Conservation (phyloP, 257 asterid genomes). For the Solanum neorickii region DNA sequence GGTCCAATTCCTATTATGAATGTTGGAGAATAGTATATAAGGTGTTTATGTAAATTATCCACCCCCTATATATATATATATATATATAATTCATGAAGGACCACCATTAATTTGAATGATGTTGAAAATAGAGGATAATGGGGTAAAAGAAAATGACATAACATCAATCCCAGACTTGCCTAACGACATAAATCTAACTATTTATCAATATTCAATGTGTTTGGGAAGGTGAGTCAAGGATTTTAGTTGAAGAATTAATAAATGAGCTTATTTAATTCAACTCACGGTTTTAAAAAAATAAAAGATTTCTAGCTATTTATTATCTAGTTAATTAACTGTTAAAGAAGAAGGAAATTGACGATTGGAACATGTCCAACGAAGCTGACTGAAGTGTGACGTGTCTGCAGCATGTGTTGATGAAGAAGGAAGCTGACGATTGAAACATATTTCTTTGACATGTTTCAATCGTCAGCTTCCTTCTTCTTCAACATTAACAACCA, state of each 20-base stretch:
- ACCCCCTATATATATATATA: too few relatives aligned
- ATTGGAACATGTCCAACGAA: too few relatives aligned
- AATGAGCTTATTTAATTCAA: background rate
- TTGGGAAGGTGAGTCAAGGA: background rate
- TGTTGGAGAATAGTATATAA: background rate
- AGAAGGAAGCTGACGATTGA: too few relatives aligned
- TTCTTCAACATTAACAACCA: background rate
- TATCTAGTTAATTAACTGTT: background rate
- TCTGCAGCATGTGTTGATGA: too few relatives aligned
- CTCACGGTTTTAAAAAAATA: background rate
- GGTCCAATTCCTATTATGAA: background rate
- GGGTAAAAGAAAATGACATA: background rate
- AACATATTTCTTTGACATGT: too few relatives aligned
- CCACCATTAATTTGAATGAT: background rate
- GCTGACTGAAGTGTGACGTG: too few relatives aligned
- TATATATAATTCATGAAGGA: background rate
- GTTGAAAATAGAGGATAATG: background rate
- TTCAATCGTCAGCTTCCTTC: too few relatives aligned
- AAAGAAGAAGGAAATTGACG: too few relatives aligned
- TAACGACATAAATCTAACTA: background rate
- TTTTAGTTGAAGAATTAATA: background rate
- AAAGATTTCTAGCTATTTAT: background rate
- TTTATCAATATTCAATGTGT: background rate
- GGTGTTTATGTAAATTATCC: background rate
- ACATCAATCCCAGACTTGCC: background rate